phyloP scores from a whole-genome alignment of 2,329 filamentous ascomycete genomes.

The Trichoderma arundinaceum region DNA sequence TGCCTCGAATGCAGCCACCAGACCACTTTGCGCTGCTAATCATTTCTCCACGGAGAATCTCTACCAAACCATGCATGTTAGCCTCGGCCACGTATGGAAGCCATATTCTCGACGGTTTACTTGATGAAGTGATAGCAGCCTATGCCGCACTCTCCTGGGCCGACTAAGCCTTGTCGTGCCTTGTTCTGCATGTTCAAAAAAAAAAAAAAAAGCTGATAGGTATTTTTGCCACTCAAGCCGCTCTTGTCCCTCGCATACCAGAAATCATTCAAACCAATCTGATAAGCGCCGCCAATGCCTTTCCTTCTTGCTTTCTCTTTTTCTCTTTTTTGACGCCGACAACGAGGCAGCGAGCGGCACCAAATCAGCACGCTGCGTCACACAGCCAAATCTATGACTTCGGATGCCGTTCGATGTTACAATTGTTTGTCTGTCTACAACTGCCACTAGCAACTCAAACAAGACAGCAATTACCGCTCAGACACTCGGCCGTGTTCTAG shows the following conservation, averaged over 20 bases:
- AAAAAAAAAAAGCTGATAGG: too few relatives aligned
- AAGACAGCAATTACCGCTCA: conserved; percentile 19
- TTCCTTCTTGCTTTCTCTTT: background rate
- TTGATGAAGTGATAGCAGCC: background rate
- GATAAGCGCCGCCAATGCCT: background rate
- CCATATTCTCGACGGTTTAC: background rate
- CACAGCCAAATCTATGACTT: background rate
- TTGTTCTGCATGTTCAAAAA: background rate
- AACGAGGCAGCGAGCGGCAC: background rate
- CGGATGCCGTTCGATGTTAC: conserved; percentile 6
- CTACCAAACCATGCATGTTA: background rate
- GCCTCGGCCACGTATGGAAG: background rate
- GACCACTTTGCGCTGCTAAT: background rate
- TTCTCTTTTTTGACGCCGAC: background rate
- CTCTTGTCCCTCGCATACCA: background rate
- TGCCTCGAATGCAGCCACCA: too few relatives aligned
- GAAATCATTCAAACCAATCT: background rate
- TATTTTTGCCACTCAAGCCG: background rate
- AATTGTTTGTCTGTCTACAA: conserved; percentile 7
- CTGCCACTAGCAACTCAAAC: conserved; percentile 5
- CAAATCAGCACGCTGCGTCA: background rate
- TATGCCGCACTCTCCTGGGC: background rate
- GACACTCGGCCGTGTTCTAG: background rate
- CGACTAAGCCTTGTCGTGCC: background rate
- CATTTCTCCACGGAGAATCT: background rate